Conservation (phyloP, 2,329 filamentous ascomycete species). For the Trichoderma sp. region DNA sequence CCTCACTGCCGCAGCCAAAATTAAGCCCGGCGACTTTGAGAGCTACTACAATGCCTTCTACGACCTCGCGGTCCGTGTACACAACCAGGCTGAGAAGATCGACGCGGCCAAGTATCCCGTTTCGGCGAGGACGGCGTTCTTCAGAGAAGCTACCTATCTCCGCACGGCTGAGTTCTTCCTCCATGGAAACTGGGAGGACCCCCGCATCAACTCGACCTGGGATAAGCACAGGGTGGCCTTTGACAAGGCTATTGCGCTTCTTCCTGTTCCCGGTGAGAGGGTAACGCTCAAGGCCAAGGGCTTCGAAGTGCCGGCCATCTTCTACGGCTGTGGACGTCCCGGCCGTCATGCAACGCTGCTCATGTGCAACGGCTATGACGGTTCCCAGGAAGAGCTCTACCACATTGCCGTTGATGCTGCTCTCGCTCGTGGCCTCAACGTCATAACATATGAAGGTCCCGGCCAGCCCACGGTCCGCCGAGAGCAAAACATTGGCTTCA, state of each 20-base stretch:
- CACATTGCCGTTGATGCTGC: slow-evolving; percentile 35
- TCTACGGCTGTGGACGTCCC: slow-evolving; percentile 25
- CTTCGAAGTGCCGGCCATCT: slow-evolving; percentile 37
- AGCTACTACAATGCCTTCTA: slow-evolving; percentile 26
- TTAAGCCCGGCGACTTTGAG: slow-evolving; percentile 26
- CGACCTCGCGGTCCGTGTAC: slow-evolving; percentile 23
- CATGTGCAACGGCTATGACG: slow-evolving; percentile 41
- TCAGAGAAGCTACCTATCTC: slow-evolving; percentile 42
- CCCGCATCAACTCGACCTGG: slow-evolving; percentile 39
- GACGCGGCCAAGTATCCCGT: slow-evolving; percentile 23
- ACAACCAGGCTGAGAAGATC: slow-evolving; percentile 21
- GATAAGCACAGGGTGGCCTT: slow-evolving; percentile 35
- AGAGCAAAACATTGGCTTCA: slow-evolving; percentile 42
- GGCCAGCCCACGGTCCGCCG: slow-evolving; percentile 43
- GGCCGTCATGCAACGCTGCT: slow-evolving; percentile 36
- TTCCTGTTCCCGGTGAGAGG: slow-evolving; percentile 33
- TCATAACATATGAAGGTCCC: slow-evolving; percentile 45
- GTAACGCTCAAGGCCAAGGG: slow-evolving; percentile 30
- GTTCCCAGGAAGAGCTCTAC: slow-evolving; percentile 41
- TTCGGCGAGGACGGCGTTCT: slow-evolving; percentile 29
- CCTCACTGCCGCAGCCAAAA: slow-evolving; percentile 27
- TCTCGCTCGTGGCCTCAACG: slow-evolving; percentile 39
- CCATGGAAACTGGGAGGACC: slow-evolving; percentile 38
- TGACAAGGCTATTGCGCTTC: slow-evolving; percentile 35
- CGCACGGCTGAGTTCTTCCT: slow-evolving; percentile 42